Evolutionary conservation across 2,329 filamentous ascomycete species (phyloP).

Genomic region (Phoma sp.): DNA sequence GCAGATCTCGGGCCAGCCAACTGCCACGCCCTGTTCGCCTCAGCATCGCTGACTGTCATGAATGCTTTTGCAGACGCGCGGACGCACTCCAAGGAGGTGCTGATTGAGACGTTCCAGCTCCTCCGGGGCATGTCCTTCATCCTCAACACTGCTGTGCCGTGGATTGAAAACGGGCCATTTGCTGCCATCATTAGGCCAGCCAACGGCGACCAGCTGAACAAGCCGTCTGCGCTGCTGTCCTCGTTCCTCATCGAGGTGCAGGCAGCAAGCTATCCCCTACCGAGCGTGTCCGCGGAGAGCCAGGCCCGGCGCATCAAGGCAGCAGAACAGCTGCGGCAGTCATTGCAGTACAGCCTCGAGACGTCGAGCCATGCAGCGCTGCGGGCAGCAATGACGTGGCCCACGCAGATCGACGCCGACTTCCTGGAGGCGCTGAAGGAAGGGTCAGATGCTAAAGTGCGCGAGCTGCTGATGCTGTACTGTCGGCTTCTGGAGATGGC

Average conservation of each 20-base stretch:
- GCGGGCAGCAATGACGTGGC: constrained; percentile 30
- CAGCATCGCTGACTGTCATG: constrained; percentile 30
- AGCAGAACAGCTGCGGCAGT: constrained; percentile 21
- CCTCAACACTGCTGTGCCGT: constrained; percentile 20
- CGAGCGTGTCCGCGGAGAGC: constrained; percentile 14
- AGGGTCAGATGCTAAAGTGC: constrained; percentile 19
- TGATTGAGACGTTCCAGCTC: constrained; percentile 37
- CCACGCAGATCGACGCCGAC: constrained; percentile 25
- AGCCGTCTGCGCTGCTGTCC: constrained; percentile 25
- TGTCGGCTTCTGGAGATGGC: constrained; percentile 30
- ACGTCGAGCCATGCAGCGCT: constrained; percentile 29
- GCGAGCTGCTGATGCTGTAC: constrained; percentile 26
- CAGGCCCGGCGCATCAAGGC: constrained; percentile 16
- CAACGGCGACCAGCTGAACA: constrained; percentile 15
- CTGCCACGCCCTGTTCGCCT: constrained; percentile 37
- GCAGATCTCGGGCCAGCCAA: constrained; percentile 31
- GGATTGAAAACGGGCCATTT: constrained; percentile 33
- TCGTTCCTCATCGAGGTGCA: constrained; percentile 31
- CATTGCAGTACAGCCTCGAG: constrained; percentile 27
- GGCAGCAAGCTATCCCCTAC: constrained; percentile 8
- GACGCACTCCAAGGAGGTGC: constrained; percentile 25
- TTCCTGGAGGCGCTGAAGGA: constrained; percentile 26
- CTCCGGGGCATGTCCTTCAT: constrained; percentile 37
- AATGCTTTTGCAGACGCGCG: constrained; percentile 34
- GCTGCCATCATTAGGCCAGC: constrained; percentile 23